These are phyloP conservation scores for Tolypocladium ovalisporum DNA, from an alignment of 2,329 filamentous ascomycete genomes.

Conservation along the genomic window DNA sequence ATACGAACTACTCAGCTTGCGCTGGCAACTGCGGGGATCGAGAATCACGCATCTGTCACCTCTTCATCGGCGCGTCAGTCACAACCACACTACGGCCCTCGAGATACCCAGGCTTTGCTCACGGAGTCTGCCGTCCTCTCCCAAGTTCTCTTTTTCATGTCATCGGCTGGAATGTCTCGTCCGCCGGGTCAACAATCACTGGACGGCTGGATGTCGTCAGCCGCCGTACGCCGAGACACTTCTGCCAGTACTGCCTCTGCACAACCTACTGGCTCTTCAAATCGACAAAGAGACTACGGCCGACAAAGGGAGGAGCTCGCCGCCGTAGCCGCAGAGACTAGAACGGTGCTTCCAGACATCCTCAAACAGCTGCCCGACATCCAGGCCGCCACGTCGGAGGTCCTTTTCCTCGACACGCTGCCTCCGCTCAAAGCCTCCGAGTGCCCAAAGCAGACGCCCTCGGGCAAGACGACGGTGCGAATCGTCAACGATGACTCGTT, in stretches of 20 bases:
- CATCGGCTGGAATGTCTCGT: slow-evolving; percentile 1
- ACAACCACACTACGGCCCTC: background rate
- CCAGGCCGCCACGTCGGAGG: slow-evolving; percentile 23
- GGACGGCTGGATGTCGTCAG: slow-evolving; percentile 15
- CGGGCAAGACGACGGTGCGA: slow-evolving; percentile 23
- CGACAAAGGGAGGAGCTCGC: slow-evolving; percentile 20
- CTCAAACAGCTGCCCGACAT: slow-evolving; percentile 31
- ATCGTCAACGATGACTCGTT: slow-evolving; percentile 48
- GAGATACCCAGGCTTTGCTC: background rate
- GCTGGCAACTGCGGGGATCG: background rate
- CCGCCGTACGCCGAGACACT: background rate
- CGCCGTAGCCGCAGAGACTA: slow-evolving; percentile 35
- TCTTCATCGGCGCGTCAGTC: background rate
- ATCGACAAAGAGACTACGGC: slow-evolving; percentile 5
- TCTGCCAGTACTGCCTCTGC: background rate
- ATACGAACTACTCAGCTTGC: background rate
- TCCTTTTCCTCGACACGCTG: slow-evolving; percentile 23
- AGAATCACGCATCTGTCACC: background rate
- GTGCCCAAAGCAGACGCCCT: slow-evolving; percentile 29
- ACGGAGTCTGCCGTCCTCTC: too few relatives aligned
- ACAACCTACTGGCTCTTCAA: background rate
- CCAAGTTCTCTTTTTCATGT: background rate
- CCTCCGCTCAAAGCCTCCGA: slow-evolving; percentile 25
- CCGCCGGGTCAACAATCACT: slow-evolving; percentile 13
- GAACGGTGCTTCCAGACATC: slow-evolving; percentile 32